Evolutionary conservation across 192 early-diverging fungal genomes (phyloP).

Genomic region (Backusella westeae): DNA sequence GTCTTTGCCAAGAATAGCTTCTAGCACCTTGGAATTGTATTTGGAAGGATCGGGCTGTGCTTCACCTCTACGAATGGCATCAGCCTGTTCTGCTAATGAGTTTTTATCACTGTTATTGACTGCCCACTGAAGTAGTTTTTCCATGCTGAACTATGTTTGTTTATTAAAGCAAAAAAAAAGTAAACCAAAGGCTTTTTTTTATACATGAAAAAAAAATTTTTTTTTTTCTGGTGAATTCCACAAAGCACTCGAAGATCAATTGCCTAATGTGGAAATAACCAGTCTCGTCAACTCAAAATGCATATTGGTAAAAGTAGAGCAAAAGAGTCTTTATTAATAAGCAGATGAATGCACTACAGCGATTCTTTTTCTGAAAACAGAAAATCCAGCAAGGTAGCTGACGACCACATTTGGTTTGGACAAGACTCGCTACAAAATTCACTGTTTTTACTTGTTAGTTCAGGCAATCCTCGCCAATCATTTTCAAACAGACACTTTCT

Average conservation of each 20-base stretch:
- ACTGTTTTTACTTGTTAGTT: constrained; percentile 89
- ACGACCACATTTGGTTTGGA: constrained; percentile 94
- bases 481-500: constrained; percentile 70
- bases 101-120: constrained; percentile 74
- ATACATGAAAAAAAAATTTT: background rate
- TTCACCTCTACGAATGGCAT: constrained; percentile 36
- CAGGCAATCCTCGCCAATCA: constrained; percentile 87
- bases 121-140: constrained; percentile 86
- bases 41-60: constrained; percentile 35
- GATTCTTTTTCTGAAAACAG: constrained; percentile 7
- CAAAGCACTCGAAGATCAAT: background rate
- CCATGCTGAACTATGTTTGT: constrained; percentile 36
- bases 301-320: too few relatives aligned
- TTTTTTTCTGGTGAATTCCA: constrained; percentile 3
- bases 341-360: background rate
- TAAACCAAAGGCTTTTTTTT: background rate
- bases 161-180: background rate
- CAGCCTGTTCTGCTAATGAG: constrained; percentile 50
- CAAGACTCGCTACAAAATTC: constrained; percentile 80
- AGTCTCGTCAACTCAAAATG: background rate
- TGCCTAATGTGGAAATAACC: background rate
- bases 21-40: constrained; percentile 83
- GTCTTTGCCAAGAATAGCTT: constrained; percentile 91
- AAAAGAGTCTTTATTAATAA: too few relatives aligned
- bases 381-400: constrained; percentile 68